Conservation (phyloP, 2,329 filamentous ascomycete species). For the Aspergillus sp. region DNA sequence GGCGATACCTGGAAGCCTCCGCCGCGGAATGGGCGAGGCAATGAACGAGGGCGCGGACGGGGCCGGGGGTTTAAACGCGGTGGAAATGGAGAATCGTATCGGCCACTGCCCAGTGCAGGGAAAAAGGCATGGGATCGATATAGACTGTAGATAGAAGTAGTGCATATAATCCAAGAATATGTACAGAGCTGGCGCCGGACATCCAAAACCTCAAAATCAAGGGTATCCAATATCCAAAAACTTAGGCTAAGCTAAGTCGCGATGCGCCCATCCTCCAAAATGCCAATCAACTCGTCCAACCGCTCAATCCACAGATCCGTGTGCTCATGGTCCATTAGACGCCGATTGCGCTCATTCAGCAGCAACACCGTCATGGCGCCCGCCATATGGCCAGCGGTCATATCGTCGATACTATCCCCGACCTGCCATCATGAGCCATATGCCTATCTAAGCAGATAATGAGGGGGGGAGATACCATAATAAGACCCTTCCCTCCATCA, state of each 20-base stretch:
- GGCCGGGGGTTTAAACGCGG: slow-evolving; percentile 12
- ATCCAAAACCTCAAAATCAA: too few species aligned
- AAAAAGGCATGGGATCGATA: slow-evolving; percentile 25
- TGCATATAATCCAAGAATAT: neutral
- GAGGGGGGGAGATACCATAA: slow-evolving; percentile 22
- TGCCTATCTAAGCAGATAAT: neutral
- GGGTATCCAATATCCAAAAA: too few species aligned
- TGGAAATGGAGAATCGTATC: slow-evolving; percentile 18
- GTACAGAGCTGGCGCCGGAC: too few species aligned
- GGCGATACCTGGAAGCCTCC: slow-evolving; percentile 13
- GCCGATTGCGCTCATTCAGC: slow-evolving; percentile 67
- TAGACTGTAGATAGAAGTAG: slow-evolving; percentile 13
- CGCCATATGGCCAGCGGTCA: slow-evolving; percentile 73
- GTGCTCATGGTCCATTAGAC: slow-evolving; percentile 60
- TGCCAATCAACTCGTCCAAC: slow-evolving; percentile 64
- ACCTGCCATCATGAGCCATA: slow-evolving; percentile 24
- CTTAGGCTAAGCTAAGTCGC: too few species aligned
- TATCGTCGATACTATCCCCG: slow-evolving; percentile 82
- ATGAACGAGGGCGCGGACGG: slow-evolving; percentile 11
- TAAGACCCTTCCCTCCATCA: slow-evolving; percentile 34
- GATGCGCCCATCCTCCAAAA: slow-evolving; percentile 69
- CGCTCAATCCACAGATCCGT: slow-evolving; percentile 65
- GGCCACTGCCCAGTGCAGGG: slow-evolving; percentile 23
- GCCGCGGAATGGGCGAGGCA: slow-evolving; percentile 10
- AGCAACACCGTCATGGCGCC: slow-evolving; percentile 87